Evolutionary conservation across 2,329 filamentous ascomycete genomes (phyloP).

Genomic region (Teratosphaeria pseudoeucalypti): DNA sequence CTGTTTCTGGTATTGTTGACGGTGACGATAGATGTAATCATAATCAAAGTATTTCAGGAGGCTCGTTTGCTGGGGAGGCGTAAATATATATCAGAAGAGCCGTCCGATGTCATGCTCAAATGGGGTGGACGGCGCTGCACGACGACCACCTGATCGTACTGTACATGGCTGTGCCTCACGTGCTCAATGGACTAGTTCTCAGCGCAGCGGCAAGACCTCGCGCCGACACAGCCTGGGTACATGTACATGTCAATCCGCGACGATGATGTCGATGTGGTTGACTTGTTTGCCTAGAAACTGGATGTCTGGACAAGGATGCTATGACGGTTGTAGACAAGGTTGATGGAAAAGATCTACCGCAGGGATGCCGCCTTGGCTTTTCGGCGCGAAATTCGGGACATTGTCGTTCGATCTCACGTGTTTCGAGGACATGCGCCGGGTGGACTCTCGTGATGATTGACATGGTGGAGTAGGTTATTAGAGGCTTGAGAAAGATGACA

Average conservation of each 20-base stretch:
- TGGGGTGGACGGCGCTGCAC: neutral
- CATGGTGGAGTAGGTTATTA: neutral
- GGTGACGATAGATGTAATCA: neutral
- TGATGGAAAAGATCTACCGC: neutral
- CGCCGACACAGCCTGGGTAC: neutral
- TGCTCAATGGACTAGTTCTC: neutral
- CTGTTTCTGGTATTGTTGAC: neutral
- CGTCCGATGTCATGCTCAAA: neutral
- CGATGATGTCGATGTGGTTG: neutral
- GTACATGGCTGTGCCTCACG: neutral
- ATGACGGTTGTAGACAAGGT: neutral
- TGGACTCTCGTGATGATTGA: neutral
- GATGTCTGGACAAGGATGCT: neutral
- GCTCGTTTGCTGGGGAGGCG: neutral
- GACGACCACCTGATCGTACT: neutral
- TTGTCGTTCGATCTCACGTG: neutral
- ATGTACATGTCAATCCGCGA: neutral
- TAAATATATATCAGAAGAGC: neutral
- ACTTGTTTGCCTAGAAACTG: neutral
- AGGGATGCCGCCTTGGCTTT: neutral
- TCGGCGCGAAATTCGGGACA: too few species aligned
- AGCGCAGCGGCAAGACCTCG: neutral
- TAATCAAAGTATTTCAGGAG: neutral
- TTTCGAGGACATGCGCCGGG: neutral
- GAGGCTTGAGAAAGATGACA: neutral